A percentile compares a stretch with the other conserved stretches of the same genome.
Conservation (phyloP, 495 filamentous ascomycete species). For the Lasiosphaeria miniovina region DNA sequence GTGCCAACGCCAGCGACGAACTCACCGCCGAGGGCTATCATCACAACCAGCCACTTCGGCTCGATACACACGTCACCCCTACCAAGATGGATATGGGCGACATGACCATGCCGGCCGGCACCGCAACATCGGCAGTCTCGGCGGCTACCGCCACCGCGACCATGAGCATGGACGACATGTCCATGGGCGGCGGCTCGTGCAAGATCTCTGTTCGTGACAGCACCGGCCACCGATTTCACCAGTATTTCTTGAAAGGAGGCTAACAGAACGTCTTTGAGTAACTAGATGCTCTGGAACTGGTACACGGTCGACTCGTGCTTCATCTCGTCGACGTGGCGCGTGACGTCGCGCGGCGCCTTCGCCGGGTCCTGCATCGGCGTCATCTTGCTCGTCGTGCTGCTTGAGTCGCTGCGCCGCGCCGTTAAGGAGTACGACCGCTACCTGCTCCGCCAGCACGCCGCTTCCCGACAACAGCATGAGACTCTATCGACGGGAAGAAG, state of each 20-base stretch:
- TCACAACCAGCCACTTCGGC: no score
- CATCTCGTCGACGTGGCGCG: constrained; percentile 62
- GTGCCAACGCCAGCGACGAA: no score
- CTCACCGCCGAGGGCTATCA: no score
- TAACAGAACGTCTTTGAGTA: background rate
- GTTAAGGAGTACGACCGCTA: constrained; percentile 60
- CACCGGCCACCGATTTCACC: background rate
- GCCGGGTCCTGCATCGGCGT: constrained; percentile 70
- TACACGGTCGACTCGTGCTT: constrained; percentile 69
- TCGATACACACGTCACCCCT: no score
- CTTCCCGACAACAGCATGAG: background rate
- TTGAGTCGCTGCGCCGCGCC: constrained; percentile 61
- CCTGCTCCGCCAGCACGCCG: constrained; percentile 44
- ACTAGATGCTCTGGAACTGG: constrained; percentile 75
- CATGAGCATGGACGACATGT: background rate
- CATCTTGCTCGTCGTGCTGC: constrained; percentile 57
- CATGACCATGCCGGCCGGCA: no score
- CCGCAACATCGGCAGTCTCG: background rate
- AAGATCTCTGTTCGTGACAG: constrained; percentile 7
- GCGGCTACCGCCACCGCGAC: constrained; percentile 1
- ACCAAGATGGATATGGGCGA: no score
- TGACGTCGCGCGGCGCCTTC: constrained; percentile 59
- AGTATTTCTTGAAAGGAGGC: background rate
- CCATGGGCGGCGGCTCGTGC: background rate
- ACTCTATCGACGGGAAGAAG: no score